Evolutionary conservation across 1,139 yeast genomes (phyloP), one percentile per base, ranked within the genome.

Genomic region (Candida sp.): DNA sequence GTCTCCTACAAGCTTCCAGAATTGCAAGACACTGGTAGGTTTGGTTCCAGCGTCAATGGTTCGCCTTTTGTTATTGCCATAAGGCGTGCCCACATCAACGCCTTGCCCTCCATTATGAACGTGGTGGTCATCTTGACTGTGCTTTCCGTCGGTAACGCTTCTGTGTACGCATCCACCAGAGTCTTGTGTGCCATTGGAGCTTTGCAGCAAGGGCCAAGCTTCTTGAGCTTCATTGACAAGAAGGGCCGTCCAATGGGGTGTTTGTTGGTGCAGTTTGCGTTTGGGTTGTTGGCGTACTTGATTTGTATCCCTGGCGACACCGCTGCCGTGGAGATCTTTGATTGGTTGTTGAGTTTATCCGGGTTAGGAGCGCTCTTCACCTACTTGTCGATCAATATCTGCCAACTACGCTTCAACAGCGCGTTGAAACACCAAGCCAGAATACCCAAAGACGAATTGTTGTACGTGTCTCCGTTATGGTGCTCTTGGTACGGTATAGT

Each of bases 11-110:
- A 62, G 48, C 58, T 60, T 37, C 54, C 60, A 2, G 49, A 50
- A 12, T 55, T 67, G 38, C 52, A 61, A 8, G 60, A 51, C 42
- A 34, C 44, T 44, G 22, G 42, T 26, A 37, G 44, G 37, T 41
- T 53, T 42, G 60, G 62, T 17, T 63, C 60, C 12, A 66, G 65
- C 49, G 58, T 67, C 43, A 70, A 73, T 48, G 64, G 72, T 22
- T 73, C 78, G 4, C 78, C 79, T 2, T 74, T 73, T 58, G 78
- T 74, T 25, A 68, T 74, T 54, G 78, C 78, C 34, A 71, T 73
- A 38, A 63, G 63, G 54, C 61, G 61, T 37, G 73, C 73, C 3
- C 55, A 65, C 30, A 69, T 70, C 39, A 62, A 63, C 11, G 74
- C 62, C 2, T 60, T 69, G n/a, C 73, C 73, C 4, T 68, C 73